Evolutionary conservation across 176 grass and related monocot species (phyloP).

Genomic region (Carex scoparia): DNA sequence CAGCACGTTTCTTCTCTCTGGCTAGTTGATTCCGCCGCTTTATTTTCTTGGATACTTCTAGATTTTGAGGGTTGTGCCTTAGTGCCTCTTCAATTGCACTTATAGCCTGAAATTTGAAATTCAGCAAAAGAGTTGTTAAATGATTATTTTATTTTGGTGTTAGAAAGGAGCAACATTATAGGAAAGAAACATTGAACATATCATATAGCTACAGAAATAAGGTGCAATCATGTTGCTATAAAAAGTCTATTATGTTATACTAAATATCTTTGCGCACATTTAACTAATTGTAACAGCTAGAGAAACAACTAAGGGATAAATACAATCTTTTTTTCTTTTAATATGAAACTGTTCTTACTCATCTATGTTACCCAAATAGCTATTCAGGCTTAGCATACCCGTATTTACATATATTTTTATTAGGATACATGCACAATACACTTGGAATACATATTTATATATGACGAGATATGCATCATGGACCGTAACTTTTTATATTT

Average conservation of each 20-base stretch:
- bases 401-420: too few relatives aligned
- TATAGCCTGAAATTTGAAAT: conserved; percentile 45
- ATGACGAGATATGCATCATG: too few relatives aligned
- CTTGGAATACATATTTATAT: too few relatives aligned
- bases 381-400: too few relatives aligned
- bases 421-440: too few relatives aligned
- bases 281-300: neutral
- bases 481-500: too few relatives aligned
- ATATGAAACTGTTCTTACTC: too few relatives aligned
- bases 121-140: neutral
- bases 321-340: too few relatives aligned
- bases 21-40: conserved; percentile 76
- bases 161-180: neutral
- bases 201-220: neutral
- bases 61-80: conserved; percentile 81
- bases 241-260: too few relatives aligned
- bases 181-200: neutral
- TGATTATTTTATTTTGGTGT: neutral
- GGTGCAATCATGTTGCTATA: too few relatives aligned
- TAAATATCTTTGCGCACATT: neutral
- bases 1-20: conserved; percentile 67
- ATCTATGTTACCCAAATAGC: too few relatives aligned
- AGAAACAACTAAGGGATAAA: neutral
- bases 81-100: conserved; percentile 73
- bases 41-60: conserved; percentile 83